These are phyloP conservation scores for Paraglomus brasilianum DNA, from an alignment of 192 early-diverging fungal genomes.

Conservation along the genomic window DNA sequence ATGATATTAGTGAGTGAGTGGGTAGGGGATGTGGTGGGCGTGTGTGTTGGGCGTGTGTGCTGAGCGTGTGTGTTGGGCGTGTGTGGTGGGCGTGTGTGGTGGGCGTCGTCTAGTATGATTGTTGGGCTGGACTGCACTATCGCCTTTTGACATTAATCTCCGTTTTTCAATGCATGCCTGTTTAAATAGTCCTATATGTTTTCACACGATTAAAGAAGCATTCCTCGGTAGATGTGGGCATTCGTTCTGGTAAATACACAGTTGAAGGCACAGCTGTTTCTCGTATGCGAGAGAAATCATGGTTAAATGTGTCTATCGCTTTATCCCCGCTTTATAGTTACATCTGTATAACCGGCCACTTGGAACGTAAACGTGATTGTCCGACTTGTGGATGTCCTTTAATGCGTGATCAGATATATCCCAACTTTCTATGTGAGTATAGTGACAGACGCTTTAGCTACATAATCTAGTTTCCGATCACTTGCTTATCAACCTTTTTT, in stretches of 20 bases:
- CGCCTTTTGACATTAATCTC: too few species aligned
- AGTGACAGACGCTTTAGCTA: slow-evolving; percentile 6
- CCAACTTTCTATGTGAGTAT: slow-evolving; percentile 75
- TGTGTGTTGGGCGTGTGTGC: too few species aligned
- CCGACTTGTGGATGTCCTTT: slow-evolving; percentile 67
- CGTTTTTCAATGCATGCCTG: background rate
- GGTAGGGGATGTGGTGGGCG: too few species aligned
- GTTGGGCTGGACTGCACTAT: too few species aligned
- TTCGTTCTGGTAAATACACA: slow-evolving; percentile 68
- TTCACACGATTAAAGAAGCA: slow-evolving; percentile 66
- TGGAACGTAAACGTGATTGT: slow-evolving; percentile 58
- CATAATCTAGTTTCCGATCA: slow-evolving; percentile 24
- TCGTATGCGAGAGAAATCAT: background rate
- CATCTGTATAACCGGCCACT: slow-evolving; percentile 71
- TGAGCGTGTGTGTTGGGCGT: too few species aligned
- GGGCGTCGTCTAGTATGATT: too few species aligned
- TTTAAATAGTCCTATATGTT: slow-evolving; percentile 68
- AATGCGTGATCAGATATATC: slow-evolving; percentile 68
- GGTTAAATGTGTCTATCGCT: background rate
- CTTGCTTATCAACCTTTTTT: background rate
- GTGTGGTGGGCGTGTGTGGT: too few species aligned
- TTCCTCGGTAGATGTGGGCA: slow-evolving; percentile 83
- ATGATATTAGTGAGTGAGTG: too few species aligned
- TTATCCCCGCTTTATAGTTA: slow-evolving; percentile 43
- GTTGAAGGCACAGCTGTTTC: background rate